Evolutionary conservation across 441 rosid genomes (phyloP).

Genomic region (Viola pubescens): DNA sequence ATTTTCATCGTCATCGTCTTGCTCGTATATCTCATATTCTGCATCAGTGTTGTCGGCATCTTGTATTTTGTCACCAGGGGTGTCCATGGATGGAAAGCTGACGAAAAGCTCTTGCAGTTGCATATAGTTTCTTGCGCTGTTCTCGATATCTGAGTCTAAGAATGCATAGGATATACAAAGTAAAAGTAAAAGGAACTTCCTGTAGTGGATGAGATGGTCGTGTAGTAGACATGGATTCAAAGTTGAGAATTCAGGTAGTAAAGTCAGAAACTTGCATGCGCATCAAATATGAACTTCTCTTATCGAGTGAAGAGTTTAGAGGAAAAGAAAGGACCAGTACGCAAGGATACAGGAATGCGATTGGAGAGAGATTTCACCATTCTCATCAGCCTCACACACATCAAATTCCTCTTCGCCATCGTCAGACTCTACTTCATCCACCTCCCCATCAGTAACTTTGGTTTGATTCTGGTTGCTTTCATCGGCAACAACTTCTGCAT

Average conservation of each 20-base stretch:
- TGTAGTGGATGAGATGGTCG: neutral
- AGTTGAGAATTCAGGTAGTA: neutral
- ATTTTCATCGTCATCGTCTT: constrained; percentile 47
- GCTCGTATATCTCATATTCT: constrained; percentile 83
- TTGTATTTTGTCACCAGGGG: constrained; percentile 32
- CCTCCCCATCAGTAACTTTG: constrained; percentile 33
- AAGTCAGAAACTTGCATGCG: neutral
- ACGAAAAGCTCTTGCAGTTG: constrained; percentile 87
- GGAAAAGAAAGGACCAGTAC: neutral
- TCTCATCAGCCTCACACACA: constrained; percentile 50
- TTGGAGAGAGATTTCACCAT: constrained; percentile 45
- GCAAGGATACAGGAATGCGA: constrained; percentile 70
- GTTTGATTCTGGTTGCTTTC: constrained; percentile 31
- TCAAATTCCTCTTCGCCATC: constrained; percentile 71
- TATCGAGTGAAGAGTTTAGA: neutral
- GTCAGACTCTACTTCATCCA: constrained; percentile 47
- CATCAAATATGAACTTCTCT: neutral
- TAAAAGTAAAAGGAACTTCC: neutral
- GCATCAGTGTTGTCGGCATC: constrained; percentile 55
- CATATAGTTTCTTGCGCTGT: constrained; percentile 49
- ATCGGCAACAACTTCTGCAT: constrained; percentile 24
- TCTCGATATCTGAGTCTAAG: constrained; percentile 46
- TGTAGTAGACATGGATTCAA: neutral
- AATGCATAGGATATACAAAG: constrained; percentile 20
- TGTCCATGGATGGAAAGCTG: constrained; percentile 61